Base-by-base conservation (phyloP, 768 basidiomycete genomes). In the Obba rivulosa region DNA sequence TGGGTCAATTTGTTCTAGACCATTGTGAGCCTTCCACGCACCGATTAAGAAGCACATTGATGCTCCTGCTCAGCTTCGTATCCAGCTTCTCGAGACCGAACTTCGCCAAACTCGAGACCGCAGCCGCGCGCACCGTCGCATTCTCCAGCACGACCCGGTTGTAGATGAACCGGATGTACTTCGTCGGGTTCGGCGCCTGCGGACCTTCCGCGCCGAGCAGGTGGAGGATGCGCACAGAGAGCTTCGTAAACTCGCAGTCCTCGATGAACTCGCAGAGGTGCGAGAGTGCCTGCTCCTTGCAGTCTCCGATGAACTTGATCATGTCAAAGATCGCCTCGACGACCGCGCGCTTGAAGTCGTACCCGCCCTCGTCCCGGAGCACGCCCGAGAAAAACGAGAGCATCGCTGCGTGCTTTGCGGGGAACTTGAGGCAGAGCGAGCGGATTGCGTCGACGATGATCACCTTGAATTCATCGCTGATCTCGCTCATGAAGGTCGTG, bases 241-340 rank as follows among this genome's bases (percentile, higher is more conserved):
- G 82, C 69, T 98, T 99, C 25, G 95, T 97, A 63, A 98, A 99
- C 66, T 99, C 96, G 78, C 96, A 99, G 64, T 99, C 96, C 69
- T 99, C 96, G 64, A 99, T 99, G 65, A 99, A 99, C 66, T 99
- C 96, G 74, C 96, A 99, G 18, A 99, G 79, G 62, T 99, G 92
- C 17, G 95, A 95, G 39, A 99, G 79, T 1, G 96, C 96, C 61
- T 96, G 89, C 65, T 99, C 96, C 71, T 96, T 95, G 71, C 87
- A 90, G 44, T 97, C 95, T 39, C 74, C 72, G 60, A 99, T 97
- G 70, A 81, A 98, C 64, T 95, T 97, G 77, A 99, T 91, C 96
- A 99, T 99, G 68, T 99, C 96, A 64, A 99, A 98, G 63, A 99
- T 98, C 17, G 96, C 95, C 69, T 98, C 96, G 28, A 99, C 96